Conservation (phyloP, 331 rosid genomes). For the Saraca asoca region DNA sequence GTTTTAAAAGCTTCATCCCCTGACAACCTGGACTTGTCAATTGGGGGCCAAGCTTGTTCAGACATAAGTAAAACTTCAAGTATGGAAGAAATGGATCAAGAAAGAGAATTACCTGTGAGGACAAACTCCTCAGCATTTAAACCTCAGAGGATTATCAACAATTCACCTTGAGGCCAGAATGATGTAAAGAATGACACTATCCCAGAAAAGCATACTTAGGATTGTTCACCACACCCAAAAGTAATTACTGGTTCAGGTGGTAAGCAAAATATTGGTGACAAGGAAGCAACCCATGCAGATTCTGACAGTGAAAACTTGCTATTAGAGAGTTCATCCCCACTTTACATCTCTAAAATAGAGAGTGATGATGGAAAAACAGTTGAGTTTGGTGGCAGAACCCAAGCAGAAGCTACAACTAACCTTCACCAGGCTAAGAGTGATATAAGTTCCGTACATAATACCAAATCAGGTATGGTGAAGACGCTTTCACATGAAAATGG, state of each 20-base stretch:
- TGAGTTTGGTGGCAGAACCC: slow-evolving; percentile 39
- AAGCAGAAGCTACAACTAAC: slow-evolving; percentile 34
- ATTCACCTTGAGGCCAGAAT: slow-evolving; percentile 37
- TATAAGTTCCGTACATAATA: slow-evolving; percentile 41
- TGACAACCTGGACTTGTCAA: slow-evolving; percentile 34
- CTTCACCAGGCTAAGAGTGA: slow-evolving; percentile 39
- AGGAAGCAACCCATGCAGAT: slow-evolving; percentile 34
- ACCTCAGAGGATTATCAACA: slow-evolving; percentile 37
- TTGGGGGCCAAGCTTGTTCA: slow-evolving; percentile 36
- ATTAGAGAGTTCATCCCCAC: slow-evolving; percentile 43
- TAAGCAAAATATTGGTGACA: slow-evolving; percentile 36
- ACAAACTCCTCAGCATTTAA: slow-evolving; percentile 37
- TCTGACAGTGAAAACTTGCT: slow-evolving; percentile 39
- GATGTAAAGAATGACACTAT: slow-evolving; percentile 40
- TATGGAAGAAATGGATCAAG: slow-evolving; percentile 44
- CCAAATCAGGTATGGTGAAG: slow-evolving; percentile 33
- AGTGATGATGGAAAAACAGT: slow-evolving; percentile 39
- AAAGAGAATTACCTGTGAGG: slow-evolving; percentile 37
- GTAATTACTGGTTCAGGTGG: slow-evolving; percentile 34
- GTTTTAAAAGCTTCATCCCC: slow-evolving; percentile 35
- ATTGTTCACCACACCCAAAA: slow-evolving; percentile 38
- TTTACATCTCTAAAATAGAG: slow-evolving; percentile 35
- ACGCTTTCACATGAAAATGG: slow-evolving; percentile 37
- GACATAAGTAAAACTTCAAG: slow-evolving; percentile 26
- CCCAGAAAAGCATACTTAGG: slow-evolving; percentile 37